A percentile compares a stretch with the other conserved stretches of the same genome.
These are phyloP conservation scores for Zygosaccharomyces rouxii DNA, from an alignment of 805 yeast genomes.

Conservation along the genomic window DNA sequence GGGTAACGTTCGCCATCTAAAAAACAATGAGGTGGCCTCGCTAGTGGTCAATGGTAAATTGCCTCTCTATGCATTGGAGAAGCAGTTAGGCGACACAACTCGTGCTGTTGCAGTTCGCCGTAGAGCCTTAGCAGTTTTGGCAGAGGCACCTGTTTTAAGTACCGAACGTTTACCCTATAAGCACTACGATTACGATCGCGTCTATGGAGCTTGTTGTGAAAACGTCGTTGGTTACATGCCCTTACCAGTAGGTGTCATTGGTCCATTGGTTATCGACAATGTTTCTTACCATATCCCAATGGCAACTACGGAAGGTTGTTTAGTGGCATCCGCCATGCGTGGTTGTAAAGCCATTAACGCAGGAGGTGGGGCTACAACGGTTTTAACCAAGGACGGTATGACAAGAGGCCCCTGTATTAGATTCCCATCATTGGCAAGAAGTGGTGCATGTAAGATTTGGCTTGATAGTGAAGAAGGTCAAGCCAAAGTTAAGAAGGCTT, in stretches of 20 bases:
- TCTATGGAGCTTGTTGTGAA: slow-evolving; percentile 98
- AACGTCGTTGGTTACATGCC: slow-evolving; percentile 97
- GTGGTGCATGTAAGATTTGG: slow-evolving; percentile 95
- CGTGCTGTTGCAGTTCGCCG: slow-evolving; percentile 95
- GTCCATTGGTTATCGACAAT: slow-evolving; percentile 90
- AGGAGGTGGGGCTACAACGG: slow-evolving; percentile 94
- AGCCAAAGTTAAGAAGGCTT: slow-evolving; percentile 72
- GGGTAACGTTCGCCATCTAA: slow-evolving; percentile 64
- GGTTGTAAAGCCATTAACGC: slow-evolving; percentile 97
- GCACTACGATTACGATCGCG: slow-evolving; percentile 89
- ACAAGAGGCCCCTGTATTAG: slow-evolving; percentile 98
- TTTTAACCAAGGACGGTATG: slow-evolving; percentile 95
- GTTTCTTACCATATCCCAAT: slow-evolving; percentile 87
- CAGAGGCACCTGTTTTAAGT: slow-evolving; percentile 76
- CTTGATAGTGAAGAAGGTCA: slow-evolving; percentile 94
- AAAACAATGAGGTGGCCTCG: slow-evolving; percentile 66
- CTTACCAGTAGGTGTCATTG: slow-evolving; percentile 95
- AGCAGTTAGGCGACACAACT: slow-evolving; percentile 79
- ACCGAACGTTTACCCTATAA: slow-evolving; percentile 70
- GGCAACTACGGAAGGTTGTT: slow-evolving; percentile 99
- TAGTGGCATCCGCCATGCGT: slow-evolving; percentile 97
- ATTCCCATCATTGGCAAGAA: slow-evolving; percentile 75
- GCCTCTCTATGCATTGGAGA: slow-evolving; percentile 92
- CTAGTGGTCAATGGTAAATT: slow-evolving; percentile 72
- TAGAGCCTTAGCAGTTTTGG: slow-evolving; percentile 78